Evolutionary conservation across 2,329 filamentous ascomycete genomes (phyloP), one percentile per base, ranked within the genome.

Genomic region (Calycina herbarum): DNA sequence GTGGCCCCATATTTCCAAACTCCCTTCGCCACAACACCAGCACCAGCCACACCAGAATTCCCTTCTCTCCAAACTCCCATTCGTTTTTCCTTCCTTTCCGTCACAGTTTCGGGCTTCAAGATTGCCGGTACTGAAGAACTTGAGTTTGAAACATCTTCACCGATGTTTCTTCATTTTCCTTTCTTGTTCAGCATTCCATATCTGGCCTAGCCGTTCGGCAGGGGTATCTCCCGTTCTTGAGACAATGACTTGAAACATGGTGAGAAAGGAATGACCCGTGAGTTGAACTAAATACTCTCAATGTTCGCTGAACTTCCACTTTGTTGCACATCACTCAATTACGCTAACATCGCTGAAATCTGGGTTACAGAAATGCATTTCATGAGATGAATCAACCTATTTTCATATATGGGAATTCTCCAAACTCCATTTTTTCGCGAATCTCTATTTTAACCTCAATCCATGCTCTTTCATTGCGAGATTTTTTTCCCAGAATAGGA

Each of bases 241-340:
- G 45, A 51, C 45, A 3, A 24, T 7, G n/a, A 13, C 48, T 24
- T 13, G 7, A 54, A 13, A 40, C 38, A 40, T 38, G 10, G 35
- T 38, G 13, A 17, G 13, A 40, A 13, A 13, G 38, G 38, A 27
- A 54, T 11, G 20, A 11, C 48, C 20, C 13, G 20, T 40, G 38
- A 40, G 38, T 40, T 40, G 24, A 54, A 48, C 42, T 48, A n/a
- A 48, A 54, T 54, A 13, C 11, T n/a, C 27, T 51, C 38, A 17
- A 40, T 17, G 13, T 40, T 40, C 38, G 13, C 38, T 40, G 38
- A 17, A 40, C 38, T 15, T 54, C 20, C 20, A 24, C 11, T 54
- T 27, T 54, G 48, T 54, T 54, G 48, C 48, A 54, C 8, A 54
- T 54, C 48, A 20, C 48, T 54, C 48, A 8, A 54, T 54, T 54